Percentiles rank a stretch among this genome's conserved stretches.
phyloP scores from a whole-genome alignment of 225 moss, liverwort and hornwort genomes.

The Thuidium tamariscinum region DNA sequence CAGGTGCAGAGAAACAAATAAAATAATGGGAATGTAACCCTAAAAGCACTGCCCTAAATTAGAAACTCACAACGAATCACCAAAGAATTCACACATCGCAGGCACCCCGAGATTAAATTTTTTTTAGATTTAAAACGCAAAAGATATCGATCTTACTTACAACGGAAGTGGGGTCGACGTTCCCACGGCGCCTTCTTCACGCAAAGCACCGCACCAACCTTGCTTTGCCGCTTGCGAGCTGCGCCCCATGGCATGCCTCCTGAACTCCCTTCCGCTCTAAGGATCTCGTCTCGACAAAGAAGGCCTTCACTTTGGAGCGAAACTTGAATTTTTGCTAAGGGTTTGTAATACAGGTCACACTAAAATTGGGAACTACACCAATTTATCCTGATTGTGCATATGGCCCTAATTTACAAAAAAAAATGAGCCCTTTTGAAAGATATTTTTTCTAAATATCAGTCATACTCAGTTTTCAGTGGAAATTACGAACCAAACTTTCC shows the following conservation, averaged over 20 bases:
- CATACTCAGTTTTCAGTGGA: fast-evolving
- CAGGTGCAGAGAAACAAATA: neutral
- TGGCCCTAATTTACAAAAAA: no score
- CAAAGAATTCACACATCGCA: neutral
- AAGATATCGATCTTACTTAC: neutral
- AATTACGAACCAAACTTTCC: neutral
- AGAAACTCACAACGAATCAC: neutral
- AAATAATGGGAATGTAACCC: neutral
- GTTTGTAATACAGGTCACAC: neutral
- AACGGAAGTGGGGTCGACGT: neutral
- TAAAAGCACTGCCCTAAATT: neutral
- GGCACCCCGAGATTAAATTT: no score
- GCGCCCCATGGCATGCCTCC: neutral
- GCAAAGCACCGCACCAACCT: neutral
- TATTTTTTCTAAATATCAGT: neutral
- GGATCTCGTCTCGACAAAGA: no score
- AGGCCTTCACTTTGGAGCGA: neutral
- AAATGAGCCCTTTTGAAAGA: neutral
- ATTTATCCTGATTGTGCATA: neutral
- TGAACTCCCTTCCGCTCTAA: no score
- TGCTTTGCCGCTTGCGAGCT: neutral
- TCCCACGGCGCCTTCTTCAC: neutral
- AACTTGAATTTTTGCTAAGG: neutral
- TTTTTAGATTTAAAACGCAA: neutral
- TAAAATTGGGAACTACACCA: neutral